These are phyloP conservation scores for Teunomyces gatunensis DNA, from an alignment of 805 yeast genomes.

Conservation along the genomic window DNA sequence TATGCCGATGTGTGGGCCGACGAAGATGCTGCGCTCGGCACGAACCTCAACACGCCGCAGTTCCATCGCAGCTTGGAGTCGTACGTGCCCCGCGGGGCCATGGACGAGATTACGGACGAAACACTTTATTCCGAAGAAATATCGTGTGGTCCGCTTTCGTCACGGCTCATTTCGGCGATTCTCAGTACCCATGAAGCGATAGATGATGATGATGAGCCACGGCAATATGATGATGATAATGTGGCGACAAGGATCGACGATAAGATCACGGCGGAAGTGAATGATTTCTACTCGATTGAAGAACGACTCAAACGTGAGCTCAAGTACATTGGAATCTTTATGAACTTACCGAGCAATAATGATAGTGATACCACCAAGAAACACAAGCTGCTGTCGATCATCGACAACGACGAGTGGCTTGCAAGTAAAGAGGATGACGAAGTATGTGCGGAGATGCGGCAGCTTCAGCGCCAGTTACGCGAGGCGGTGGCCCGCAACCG, in stretches of 20 bases:
- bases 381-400: slow-evolving; percentile 26
- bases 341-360: slow-evolving; percentile 48
- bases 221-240: slow-evolving; percentile 22
- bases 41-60: slow-evolving; percentile 48
- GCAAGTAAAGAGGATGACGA: slow-evolving; percentile 89
- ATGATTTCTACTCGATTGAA: slow-evolving; percentile 80
- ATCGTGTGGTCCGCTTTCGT: slow-evolving; percentile 88
- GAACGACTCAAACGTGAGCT: slow-evolving; percentile 85
- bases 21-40: slow-evolving; percentile 57
- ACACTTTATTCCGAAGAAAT: slow-evolving; percentile 67
- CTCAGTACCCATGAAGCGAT: slow-evolving; percentile 41
- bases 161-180: slow-evolving; percentile 79
- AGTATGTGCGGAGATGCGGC: slow-evolving; percentile 77
- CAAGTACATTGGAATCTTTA: slow-evolving; percentile 84
- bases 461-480: slow-evolving; percentile 64
- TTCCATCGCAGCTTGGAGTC: slow-evolving; percentile 42
- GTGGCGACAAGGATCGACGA: slow-evolving; percentile 38
- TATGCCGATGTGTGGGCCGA: slow-evolving; percentile 86
- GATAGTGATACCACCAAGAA: slow-evolving; percentile 27
- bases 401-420: slow-evolving; percentile 70
- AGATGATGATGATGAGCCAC: slow-evolving; percentile 17
- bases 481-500: slow-evolving; percentile 62
- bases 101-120: slow-evolving; percentile 58
- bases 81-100: slow-evolving; percentile 56
- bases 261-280: slow-evolving; percentile 43